Base-by-base conservation (phyloP, 2,329 filamentous ascomycete species). In the Harringtonia aguacate region DNA sequence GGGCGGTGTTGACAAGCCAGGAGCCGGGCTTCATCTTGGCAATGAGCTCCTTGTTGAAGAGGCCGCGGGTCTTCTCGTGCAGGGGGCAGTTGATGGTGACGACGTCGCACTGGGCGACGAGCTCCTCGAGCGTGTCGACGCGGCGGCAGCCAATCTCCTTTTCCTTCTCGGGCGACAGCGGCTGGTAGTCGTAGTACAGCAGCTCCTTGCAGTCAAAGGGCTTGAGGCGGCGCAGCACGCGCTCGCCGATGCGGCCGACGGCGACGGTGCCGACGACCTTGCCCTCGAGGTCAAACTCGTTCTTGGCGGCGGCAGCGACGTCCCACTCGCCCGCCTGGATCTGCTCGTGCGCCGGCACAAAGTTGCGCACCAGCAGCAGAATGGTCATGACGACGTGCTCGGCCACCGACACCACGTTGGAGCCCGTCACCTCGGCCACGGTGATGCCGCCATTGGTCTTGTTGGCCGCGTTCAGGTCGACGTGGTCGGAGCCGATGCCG, bases 301-400 rank as follows among this genome's bases (percentile, higher is more conserved):
- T 89, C 84, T 97, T 97, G 63, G 92, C 92, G 22, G 89, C 90
- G 44, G 77, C 89, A 48, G 92, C 92, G 42, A 98, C 92, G 62
- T 98, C 76, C 92, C 92, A 98, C 50, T 95, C 86, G 52, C 92
- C 92, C 47, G 70, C 68, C 66, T 81, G 75, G 60, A 98, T 84
- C 76, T 87, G 81, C 75, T 97, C 89, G 72, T 97, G 92, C 43
- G 92, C 89, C 54, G 92, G 92, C 43, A 95, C 88, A 61, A 95
- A 98, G 83, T 98, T 98, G 72, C 92, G 89, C 65, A 97, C 83
- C 43, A 98, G 83, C 53, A 82, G 68, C 42, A 98, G 84, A 68
- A 97, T 97, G 65, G 92, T 98, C 92, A 98, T 97, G 70, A 98
- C 70, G 57, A 98, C 92, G 72, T 98, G 92, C 79, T 98, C 92